Conservation (phyloP, 2,329 filamentous ascomycete genomes). For the Diplodia seriata region DNA sequence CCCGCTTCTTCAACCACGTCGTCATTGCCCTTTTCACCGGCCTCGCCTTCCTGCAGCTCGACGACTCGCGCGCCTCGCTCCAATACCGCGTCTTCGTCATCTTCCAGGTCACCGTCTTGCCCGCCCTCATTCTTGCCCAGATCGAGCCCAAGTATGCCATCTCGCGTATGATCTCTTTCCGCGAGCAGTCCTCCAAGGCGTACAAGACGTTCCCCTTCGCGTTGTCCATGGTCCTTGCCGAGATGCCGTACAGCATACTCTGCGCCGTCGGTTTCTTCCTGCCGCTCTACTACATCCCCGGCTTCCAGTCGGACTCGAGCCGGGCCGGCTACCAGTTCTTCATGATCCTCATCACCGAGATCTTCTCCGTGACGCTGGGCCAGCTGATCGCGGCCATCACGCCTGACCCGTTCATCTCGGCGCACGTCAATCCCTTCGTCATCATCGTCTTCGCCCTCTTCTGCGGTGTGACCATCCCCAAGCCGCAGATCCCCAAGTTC, state of each 20-base stretch:
- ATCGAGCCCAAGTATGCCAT: constrained; percentile 85
- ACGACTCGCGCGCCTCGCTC: constrained; percentile 75
- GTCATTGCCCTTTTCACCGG: constrained; percentile 80
- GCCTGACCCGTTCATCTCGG: constrained; percentile 78
- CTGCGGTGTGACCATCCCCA: constrained; percentile 85
- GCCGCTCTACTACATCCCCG: constrained; percentile 84
- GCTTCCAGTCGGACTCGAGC: constrained; percentile 66
- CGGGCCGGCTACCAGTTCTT: constrained; percentile 87
- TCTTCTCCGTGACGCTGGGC: constrained; percentile 82
- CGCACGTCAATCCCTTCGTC: constrained; percentile 81
- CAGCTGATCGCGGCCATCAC: constrained; percentile 77
- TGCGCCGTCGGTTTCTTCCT: constrained; percentile 83
- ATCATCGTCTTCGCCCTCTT: constrained; percentile 85
- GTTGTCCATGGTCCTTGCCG: constrained; percentile 77
- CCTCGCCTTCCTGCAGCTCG: constrained; percentile 78
- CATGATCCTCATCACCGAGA: constrained; percentile 80
- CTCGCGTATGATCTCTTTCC: constrained; percentile 81
- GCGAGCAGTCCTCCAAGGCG: constrained; percentile 84
- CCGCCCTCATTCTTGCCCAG: constrained; percentile 81
- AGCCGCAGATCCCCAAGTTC: constrained; percentile 77
- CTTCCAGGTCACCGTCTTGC: constrained; percentile 87
- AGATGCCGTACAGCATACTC: constrained; percentile 82
- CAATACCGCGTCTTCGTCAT: constrained; percentile 90
- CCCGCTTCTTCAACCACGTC: constrained; percentile 83
- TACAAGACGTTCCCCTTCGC: constrained; percentile 83